phyloP scores from a whole-genome alignment of 805 yeast species.

The Candida bentonensis region DNA sequence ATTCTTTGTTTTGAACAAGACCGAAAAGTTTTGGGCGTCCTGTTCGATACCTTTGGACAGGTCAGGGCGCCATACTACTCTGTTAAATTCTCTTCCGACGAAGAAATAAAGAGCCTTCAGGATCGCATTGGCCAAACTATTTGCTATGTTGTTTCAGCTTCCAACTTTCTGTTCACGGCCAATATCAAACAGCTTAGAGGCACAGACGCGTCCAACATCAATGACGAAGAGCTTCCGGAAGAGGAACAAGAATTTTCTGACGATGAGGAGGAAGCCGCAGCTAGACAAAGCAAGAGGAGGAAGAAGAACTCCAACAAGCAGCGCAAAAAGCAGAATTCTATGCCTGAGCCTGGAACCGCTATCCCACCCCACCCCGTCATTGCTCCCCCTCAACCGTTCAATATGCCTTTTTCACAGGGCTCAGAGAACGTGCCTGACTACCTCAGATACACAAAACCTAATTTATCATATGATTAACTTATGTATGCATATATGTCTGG shows the following conservation, averaged over 20 bases:
- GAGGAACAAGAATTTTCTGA: conserved; percentile 93
- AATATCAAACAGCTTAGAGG: conserved; percentile 61
- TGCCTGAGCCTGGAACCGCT: neutral
- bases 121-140: conserved; percentile 42
- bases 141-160: conserved; percentile 65
- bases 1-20: conserved; percentile 60
- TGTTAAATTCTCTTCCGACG: conserved; percentile 45
- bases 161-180: conserved; percentile 68
- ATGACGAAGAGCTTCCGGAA: conserved; percentile 87
- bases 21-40: conserved; percentile 53
- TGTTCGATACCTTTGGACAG: conserved; percentile 84
- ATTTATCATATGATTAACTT: neutral
- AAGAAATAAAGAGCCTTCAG: conserved; percentile 33
- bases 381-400: neutral
- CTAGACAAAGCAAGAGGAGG: conserved; percentile 49
- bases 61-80: conserved; percentile 71
- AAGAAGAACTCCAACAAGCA: conserved; percentile 34
- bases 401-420: neutral
- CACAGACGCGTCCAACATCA: conserved; percentile 86
- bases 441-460: neutral
- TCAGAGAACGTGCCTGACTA: neutral
- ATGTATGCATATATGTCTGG: neutral
- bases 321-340: conserved; percentile 9
- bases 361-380: neutral
- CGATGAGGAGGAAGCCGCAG: conserved; percentile 74